phyloP scores from a whole-genome alignment of 2,329 filamentous ascomycete species.

The Ceratocystis cacaofunesta region DNA sequence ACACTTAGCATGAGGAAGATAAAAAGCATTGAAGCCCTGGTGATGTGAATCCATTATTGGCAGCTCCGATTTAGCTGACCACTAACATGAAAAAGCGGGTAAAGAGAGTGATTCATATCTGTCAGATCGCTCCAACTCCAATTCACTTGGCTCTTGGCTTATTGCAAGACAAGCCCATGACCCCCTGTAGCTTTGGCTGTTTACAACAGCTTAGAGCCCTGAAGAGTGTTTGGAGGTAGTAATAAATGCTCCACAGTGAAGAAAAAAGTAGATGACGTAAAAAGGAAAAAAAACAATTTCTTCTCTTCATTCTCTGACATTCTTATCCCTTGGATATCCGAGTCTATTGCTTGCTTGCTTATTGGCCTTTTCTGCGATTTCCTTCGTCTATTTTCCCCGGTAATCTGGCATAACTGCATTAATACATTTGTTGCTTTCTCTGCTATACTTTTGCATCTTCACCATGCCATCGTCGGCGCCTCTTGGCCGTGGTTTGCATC shows the following conservation, averaged over 20 bases:
- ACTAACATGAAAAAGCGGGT: not conserved
- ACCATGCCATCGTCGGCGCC: slow-evolving; percentile 27
- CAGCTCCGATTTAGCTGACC: not conserved
- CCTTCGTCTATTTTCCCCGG: not conserved
- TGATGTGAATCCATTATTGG: not conserved
- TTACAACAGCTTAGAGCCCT: not conserved
- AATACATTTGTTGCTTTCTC: not conserved
- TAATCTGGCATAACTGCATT: not conserved
- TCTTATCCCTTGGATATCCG: not conserved
- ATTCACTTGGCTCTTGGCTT: not conserved
- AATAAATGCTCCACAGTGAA: not conserved
- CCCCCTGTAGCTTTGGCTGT: not conserved
- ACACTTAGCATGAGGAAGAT: not conserved
- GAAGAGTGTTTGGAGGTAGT: not conserved
- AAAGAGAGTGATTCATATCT: not conserved
- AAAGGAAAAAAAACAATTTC: not conserved
- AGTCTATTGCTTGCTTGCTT: not conserved
- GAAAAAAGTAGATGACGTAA: not conserved
- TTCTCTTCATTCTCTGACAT: not conserved
- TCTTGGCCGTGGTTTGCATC: slow-evolving; percentile 28
- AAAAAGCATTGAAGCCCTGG: not conserved
- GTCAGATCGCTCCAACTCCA: not conserved
- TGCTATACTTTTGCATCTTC: not conserved
- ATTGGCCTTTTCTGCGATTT: not conserved
- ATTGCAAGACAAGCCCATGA: not conserved